Conservation (phyloP, 441 rosid genomes). For the Caryocar brasiliense region DNA sequence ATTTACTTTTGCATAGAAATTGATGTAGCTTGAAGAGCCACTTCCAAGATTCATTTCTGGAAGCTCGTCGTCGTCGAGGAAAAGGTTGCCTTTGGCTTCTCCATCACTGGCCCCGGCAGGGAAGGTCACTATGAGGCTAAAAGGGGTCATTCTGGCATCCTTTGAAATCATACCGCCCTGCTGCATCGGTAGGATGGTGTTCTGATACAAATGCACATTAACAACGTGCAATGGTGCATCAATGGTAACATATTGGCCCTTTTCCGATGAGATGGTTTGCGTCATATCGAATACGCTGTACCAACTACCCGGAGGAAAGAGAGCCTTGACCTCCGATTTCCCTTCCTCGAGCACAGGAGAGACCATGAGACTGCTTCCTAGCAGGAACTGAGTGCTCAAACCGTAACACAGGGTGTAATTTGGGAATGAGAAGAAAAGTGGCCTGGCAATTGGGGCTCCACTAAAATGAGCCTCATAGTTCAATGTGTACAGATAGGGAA, state of each 20-base stretch:
- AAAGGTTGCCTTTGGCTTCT: slow-evolving; percentile 63
- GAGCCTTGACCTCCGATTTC: slow-evolving; percentile 54
- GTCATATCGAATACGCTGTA: slow-evolving; percentile 72
- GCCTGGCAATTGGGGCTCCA: slow-evolving; percentile 90
- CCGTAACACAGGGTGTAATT: slow-evolving; percentile 50
- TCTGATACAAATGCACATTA: slow-evolving; percentile 77
- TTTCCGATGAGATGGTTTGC: slow-evolving; percentile 38
- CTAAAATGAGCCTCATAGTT: slow-evolving; percentile 65
- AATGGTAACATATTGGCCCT: slow-evolving; percentile 46
- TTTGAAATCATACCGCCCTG: slow-evolving; percentile 76
- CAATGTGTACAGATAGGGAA: slow-evolving; percentile 77
- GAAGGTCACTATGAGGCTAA: slow-evolving; percentile 59
- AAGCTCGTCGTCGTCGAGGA: slow-evolving; percentile 75
- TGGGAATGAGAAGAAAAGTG: slow-evolving; percentile 94
- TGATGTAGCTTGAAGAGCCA: slow-evolving; percentile 49
- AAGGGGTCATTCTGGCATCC: slow-evolving; percentile 78
- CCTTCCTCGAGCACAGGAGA: slow-evolving; percentile 89
- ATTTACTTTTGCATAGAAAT: slow-evolving; percentile 48
- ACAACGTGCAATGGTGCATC: slow-evolving; percentile 71
- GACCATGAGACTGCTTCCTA: slow-evolving; percentile 78
- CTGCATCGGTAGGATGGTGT: slow-evolving; percentile 81
- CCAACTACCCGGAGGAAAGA: slow-evolving; percentile 92
- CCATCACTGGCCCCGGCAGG: slow-evolving; percentile 52
- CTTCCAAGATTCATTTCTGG: slow-evolving; percentile 79
- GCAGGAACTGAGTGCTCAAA: slow-evolving; percentile 79